Conservation (phyloP, 2,329 filamentous ascomycete genomes). For the Colletotrichum sp. region DNA sequence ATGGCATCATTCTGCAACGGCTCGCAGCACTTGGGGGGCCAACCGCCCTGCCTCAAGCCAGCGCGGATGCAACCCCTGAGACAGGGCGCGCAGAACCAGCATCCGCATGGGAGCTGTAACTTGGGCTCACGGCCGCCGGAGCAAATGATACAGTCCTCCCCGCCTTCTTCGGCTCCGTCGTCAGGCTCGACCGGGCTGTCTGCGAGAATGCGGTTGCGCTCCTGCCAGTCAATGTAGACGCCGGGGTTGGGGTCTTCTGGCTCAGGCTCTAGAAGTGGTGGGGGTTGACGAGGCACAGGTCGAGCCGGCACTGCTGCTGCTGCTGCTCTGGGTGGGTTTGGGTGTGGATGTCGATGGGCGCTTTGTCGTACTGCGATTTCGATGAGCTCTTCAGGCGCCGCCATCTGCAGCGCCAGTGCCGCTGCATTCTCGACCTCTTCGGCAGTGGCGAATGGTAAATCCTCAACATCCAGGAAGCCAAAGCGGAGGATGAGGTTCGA, state of each 20-base stretch:
- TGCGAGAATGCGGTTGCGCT: constrained; percentile 10
- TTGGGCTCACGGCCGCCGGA: neutral
- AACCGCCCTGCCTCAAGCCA: constrained; percentile 12
- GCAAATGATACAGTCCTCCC: constrained; percentile 7
- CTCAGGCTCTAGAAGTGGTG: neutral
- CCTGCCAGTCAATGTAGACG: constrained; percentile 4
- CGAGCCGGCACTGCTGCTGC: neutral
- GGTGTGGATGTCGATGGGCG: neutral
- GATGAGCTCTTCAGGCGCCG: neutral
- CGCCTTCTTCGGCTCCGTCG: neutral
- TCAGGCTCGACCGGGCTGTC: neutral
- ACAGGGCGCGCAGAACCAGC: constrained; percentile 18
- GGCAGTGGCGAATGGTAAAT: neutral
- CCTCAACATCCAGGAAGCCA: constrained; percentile 6
- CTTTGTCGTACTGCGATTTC: constrained; percentile 9
- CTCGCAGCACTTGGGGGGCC: constrained; percentile 22
- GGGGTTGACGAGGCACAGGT: neutral
- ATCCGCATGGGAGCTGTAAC: constrained; percentile 13
- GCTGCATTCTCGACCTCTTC: constrained; percentile 9
- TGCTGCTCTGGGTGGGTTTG: neutral
- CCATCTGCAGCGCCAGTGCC: neutral
- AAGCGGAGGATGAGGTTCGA: constrained; percentile 5
- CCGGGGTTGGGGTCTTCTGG: neutral
- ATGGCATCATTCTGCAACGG: constrained; percentile 13
- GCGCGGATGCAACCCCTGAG: constrained; percentile 17